These are phyloP conservation scores for Fraxinus dipetala DNA, from an alignment of 305 asterid species.

Conservation along the genomic window DNA sequence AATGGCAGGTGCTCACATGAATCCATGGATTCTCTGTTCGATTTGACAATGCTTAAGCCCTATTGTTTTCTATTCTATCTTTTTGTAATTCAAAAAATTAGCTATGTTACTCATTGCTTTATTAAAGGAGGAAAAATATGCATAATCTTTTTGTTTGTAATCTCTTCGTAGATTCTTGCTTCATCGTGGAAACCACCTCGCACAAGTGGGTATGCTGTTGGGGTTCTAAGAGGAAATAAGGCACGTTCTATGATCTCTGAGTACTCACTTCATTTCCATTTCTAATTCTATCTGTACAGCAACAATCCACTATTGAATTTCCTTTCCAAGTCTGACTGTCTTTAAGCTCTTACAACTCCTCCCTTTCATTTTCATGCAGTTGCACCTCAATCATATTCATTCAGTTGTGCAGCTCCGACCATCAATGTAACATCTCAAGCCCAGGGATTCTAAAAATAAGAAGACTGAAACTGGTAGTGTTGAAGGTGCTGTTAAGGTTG, in stretches of 20 bases:
- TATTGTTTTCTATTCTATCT: neutral
- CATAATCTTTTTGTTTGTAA: constrained; percentile 22
- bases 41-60: neutral
- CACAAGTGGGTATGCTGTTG: constrained; percentile 58
- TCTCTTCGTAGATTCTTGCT: constrained; percentile 52
- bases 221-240: constrained; percentile 67
- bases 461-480: constrained; percentile 24
- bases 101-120: constrained; percentile 10
- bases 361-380: constrained; percentile 49
- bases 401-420: constrained; percentile 87
- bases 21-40: neutral
- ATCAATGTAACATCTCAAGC: constrained; percentile 49
- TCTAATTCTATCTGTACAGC: constrained; percentile 8
- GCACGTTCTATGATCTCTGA: constrained; percentile 34
- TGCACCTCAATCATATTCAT: constrained; percentile 78
- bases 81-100: neutral
- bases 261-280: constrained; percentile 14
- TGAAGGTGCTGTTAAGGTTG: constrained; percentile 42
- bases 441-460: constrained; percentile 41
- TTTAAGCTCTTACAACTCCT: constrained; percentile 9
- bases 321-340: constrained; percentile 11
- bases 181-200: constrained; percentile 56
- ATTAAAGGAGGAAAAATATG: constrained; percentile 4
- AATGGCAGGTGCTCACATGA: constrained; percentile 1
- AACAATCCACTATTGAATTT: constrained; percentile 9